Percentiles rank a stretch among this genome's conserved stretches.
Evolutionary conservation across 768 basidiomycete genomes (phyloP).

Genomic region (Pulveroboletus ravenelii): DNA sequence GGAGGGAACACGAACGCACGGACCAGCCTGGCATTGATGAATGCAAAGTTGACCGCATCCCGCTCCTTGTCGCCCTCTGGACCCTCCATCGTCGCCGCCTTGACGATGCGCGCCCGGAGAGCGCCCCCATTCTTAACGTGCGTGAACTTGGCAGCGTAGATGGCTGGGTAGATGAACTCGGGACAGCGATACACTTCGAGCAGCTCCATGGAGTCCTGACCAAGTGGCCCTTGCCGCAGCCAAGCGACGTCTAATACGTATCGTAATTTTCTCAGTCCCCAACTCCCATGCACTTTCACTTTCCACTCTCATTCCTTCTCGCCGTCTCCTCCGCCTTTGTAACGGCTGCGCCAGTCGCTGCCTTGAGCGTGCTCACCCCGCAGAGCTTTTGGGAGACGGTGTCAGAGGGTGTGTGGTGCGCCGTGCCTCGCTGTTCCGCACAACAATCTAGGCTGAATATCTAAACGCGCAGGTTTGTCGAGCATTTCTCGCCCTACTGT

Average conservation of each 20-base stretch:
- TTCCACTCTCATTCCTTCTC: conserved; percentile 27
- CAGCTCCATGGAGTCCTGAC: conserved; percentile 10
- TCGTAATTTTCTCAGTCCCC: background rate
- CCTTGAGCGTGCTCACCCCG: conserved; percentile 44
- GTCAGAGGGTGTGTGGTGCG: conserved; percentile 56
- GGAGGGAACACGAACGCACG: conserved; percentile 26
- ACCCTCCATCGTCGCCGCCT: conserved; percentile 58
- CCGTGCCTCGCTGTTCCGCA: background rate
- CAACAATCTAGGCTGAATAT: background rate
- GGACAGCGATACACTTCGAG: conserved; percentile 58
- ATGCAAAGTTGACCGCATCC: conserved; percentile 82
- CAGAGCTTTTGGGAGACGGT: conserved; percentile 54
- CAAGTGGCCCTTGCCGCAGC: too few relatives aligned
- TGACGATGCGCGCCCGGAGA: conserved; percentile 63
- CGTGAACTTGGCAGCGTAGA: conserved; percentile 63
- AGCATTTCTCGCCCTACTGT: conserved; percentile 87
- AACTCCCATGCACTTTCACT: conserved; percentile 2
- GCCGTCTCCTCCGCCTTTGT: conserved; percentile 27
- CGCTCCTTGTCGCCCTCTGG: conserved; percentile 62
- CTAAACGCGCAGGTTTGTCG: conserved; percentile 61
- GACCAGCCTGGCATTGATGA: conserved; percentile 82
- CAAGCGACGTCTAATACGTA: too few relatives aligned
- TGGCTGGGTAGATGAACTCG: conserved; percentile 43
- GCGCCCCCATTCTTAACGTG: conserved; percentile 58
- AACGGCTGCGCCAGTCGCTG: conserved; percentile 33